Percentiles rank a stretch among this genome's conserved stretches.
These are phyloP conservation scores for Apostasia shenzhenica DNA, from an alignment of 106 monocot genomes.

Conservation along the genomic window DNA sequence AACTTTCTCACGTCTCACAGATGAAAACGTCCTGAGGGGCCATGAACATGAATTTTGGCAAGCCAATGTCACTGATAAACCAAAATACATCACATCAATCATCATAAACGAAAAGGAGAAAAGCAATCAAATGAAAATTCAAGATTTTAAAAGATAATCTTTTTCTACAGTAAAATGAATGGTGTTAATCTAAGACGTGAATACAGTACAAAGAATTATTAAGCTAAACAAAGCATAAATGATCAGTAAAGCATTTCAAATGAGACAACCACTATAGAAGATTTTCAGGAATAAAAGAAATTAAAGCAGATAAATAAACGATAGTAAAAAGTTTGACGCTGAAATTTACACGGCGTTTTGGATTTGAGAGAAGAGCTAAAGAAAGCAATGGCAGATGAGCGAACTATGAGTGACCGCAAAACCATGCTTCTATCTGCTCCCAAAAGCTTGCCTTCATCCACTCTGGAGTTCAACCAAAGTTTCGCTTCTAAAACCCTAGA, in stretches of 20 bases:
- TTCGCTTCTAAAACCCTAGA: too few relatives aligned
- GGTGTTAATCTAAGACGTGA: background rate
- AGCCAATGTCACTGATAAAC: constrained; percentile 17
- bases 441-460: too few relatives aligned
- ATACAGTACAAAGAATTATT: background rate
- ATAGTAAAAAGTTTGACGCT: constrained; percentile 9
- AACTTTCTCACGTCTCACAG: constrained; percentile 34
- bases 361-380: constrained; percentile 9
- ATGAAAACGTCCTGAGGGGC: constrained; percentile 31
- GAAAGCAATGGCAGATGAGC: constrained; percentile 21
- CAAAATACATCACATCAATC: background rate
- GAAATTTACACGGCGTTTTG: background rate
- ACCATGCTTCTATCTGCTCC: too few relatives aligned
- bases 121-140: constrained; percentile 4
- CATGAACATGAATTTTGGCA: constrained; percentile 1
- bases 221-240: background rate
- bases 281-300: background rate
- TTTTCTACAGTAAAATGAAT: background rate
- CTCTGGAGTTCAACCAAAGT: too few relatives aligned
- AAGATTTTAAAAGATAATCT: background rate
- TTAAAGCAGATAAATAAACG: too few relatives aligned
- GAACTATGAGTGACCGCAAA: constrained; percentile 6
- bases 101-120: background rate
- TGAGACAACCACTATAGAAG: background rate
- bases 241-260: background rate